Evolutionary conservation across 1,139 yeast genomes (phyloP), one percentile per base, ranked within the genome.

Genomic region (Geotrichum bryndzae): DNA sequence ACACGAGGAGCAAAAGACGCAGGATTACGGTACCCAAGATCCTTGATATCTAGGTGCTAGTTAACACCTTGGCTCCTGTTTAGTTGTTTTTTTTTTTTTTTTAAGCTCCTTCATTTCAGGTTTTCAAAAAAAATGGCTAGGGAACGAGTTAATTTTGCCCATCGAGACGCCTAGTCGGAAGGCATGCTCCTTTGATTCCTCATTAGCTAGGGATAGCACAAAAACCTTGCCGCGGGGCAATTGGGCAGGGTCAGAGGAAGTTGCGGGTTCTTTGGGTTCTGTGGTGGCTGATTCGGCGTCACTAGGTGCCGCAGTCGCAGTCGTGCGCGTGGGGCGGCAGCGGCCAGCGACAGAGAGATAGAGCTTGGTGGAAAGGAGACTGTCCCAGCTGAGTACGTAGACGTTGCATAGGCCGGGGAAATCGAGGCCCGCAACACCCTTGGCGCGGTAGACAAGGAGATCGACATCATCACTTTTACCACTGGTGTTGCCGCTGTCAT

Each of bases 331-430:
- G 18, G 57, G 60, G 1, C 63, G 56, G 31, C 60, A 54, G 5
- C 65, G 55, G 8, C 65, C 63, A 5, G 63, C 63, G 13, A 58
- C 54, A 2, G 59, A 48, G 2, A 53, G 29, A 29, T 60, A 60
- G 3, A 58, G 54, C 48, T 58, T 60, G 1, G 65, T 48, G 18
- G 61, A 56, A 13, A 56, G 46, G 25, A 63, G 38, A 52, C 61
- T 60, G 55, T 63, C 63, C 67, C 66, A 65, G n/a, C 64, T 52
- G 29, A 65, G 25, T 1, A 58, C 62, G 52, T 61, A 65, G 54
- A 65, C 61, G 45, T 61, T 29, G 35, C 50, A 22, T 23, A 65
- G 63, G 15, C 63, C 66, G 2, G 65, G 66, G 48, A 63, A 64
- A 51, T 64, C 63, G 27, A 65, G 56, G 2, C 67, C 67, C 2